Evolutionary conservation across 495 filamentous ascomycete genomes (phyloP).

Genomic region (Parmelia sp.): DNA sequence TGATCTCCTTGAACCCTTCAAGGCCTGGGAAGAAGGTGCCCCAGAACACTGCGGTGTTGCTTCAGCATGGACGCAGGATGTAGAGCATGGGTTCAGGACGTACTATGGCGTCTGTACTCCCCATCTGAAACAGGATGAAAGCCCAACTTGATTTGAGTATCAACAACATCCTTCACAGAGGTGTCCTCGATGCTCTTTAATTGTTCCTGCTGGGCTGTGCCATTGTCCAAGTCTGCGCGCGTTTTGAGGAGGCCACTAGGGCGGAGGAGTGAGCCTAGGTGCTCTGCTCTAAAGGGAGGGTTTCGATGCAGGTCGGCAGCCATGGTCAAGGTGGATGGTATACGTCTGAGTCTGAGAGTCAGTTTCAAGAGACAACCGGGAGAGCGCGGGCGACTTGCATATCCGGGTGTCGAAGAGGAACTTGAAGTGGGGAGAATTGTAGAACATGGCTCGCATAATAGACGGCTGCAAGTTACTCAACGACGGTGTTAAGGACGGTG

Average conservation of each 20-base stretch:
- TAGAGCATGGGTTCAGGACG: slow-evolving; percentile 12
- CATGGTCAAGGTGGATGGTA: slow-evolving; percentile 15
- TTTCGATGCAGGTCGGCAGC: slow-evolving; percentile 38
- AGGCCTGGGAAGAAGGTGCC: slow-evolving; percentile 72
- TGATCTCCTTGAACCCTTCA: slow-evolving; percentile 60
- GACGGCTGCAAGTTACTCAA: no score
- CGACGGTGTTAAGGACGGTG: no score
- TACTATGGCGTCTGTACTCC: slow-evolving; percentile 65
- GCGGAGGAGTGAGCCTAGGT: slow-evolving; percentile 74
- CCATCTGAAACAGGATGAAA: slow-evolving; percentile 66
- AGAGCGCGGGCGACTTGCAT: background rate
- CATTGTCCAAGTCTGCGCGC: slow-evolving; percentile 51
- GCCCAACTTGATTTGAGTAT: slow-evolving; percentile 59
- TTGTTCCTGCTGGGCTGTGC: slow-evolving; percentile 35
- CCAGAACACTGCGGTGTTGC: slow-evolving; percentile 48
- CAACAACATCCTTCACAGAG: slow-evolving; percentile 59
- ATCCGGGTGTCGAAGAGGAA: background rate
- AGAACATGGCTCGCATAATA: no score
- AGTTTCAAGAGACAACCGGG: background rate
- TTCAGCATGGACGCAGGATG: background rate
- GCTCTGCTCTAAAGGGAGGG: slow-evolving; percentile 77
- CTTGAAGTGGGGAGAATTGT: background rate
- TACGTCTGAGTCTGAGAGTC: background rate
- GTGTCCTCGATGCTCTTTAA: slow-evolving; percentile 53
- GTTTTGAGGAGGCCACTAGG: slow-evolving; percentile 62